Evolutionary conservation across 352 stramenopile genomes (phyloP), one percentile per base, ranked within the genome.

Genomic region (Phytophthora quininea): DNA sequence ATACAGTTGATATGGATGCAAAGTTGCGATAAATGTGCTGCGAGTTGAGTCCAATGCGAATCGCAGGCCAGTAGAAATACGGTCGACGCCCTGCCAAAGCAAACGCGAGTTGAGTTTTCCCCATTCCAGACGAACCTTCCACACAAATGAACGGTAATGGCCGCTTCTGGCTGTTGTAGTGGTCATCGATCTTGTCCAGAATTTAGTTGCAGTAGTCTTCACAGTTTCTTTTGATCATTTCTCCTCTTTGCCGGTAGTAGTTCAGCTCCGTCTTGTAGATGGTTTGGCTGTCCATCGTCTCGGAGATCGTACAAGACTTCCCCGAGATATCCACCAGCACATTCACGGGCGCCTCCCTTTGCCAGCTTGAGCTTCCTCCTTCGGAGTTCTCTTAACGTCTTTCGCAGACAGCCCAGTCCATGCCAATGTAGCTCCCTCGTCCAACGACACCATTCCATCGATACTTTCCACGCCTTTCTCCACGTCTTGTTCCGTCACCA

Each of bases 41-140:
- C 46, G 9, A 66, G 2, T 14, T 0, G 31, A 19, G n/a, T 32
- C 31, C 48, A 56, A 69, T 31, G 27, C 29, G n/a, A 19, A 3
- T 64, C 7, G 54, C 62, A 57, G 53, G 53, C 56, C 54, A 64
- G 56, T 71, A 71, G 33, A 57, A 71, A 38, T 46, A 71, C 30
- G 63, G 63, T 27, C 40, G 40, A 6, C 40, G 40, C 4, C 40
- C 40, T 47, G 4, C 10, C 19, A 47, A n/a, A 45, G 63, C 58
- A 66, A 71, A 71, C 27, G 63, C 63, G 12, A 71, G 63, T 43
- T 71, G 63, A 29, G 63, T 61, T 61, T 65, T 71, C 1, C 63
- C 63, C 63, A 71, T 71, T 19, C 63, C 63, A 3, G 63, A 66
- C 11, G 63, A 71, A 27, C 43, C 63, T 71, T 60, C 43, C 48